Evolutionary conservation across 2,329 filamentous ascomycete species (phyloP).

Genomic region (Botrytis squamosa): DNA sequence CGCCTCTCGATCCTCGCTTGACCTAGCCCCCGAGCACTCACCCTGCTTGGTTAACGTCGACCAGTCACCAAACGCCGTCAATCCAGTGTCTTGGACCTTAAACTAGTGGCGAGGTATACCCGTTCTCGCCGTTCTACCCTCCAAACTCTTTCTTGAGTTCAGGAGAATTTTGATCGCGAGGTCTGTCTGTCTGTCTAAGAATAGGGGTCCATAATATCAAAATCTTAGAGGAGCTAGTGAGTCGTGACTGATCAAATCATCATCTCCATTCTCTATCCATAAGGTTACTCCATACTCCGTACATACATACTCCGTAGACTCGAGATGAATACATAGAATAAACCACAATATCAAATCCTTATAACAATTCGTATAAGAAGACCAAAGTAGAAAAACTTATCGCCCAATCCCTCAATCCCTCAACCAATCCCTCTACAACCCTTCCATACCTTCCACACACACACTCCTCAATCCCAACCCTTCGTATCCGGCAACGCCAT

Average conservation of each 20-base stretch:
- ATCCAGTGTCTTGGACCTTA: neutral
- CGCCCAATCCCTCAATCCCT: neutral
- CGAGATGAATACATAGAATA: no score
- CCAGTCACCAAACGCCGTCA: neutral
- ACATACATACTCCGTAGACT: no score
- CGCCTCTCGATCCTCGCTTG: neutral
- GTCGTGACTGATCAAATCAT: neutral
- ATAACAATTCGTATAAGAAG: neutral
- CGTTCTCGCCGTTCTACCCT: no score
- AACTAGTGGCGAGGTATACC: neutral
- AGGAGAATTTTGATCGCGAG: neutral
- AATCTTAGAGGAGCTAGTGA: neutral
- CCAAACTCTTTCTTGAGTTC: neutral
- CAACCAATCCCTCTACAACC: neutral
- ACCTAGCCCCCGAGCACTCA: neutral
- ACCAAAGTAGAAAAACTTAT: neutral
- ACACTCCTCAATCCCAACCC: neutral
- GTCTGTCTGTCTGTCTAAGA: no score
- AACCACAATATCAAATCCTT: no score
- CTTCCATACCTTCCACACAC: neutral
- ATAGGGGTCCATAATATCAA: neutral
- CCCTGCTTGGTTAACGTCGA: neutral
- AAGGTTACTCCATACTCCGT: neutral
- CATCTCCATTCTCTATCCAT: neutral
- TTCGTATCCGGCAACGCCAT: slow-evolving; percentile 1